A percentile compares a stretch with the other conserved stretches of the same genome.
Conservation (phyloP, 176 grass and related monocot species). For the Ananas comosus region DNA sequence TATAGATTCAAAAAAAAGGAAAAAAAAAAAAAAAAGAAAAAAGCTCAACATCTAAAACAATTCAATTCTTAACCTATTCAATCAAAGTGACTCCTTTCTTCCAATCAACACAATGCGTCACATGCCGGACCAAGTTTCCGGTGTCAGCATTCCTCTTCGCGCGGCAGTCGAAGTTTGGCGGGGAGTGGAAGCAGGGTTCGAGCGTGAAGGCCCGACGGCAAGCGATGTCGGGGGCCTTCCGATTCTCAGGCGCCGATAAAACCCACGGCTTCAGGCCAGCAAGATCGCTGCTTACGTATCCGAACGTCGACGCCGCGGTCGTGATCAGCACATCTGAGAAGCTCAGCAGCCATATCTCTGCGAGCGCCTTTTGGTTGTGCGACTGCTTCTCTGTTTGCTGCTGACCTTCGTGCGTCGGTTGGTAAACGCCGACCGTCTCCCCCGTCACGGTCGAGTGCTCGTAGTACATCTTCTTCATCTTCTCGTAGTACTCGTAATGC, state of each 20-base stretch:
- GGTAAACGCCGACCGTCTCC: constrained; percentile 28
- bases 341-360: constrained; percentile 46
- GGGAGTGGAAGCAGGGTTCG: constrained; percentile 37
- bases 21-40: too few species aligned
- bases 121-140: constrained; percentile 22
- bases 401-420: constrained; percentile 29
- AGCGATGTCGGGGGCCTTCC: constrained; percentile 9
- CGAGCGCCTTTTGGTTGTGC: constrained; percentile 42
- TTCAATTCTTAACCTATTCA: constrained; percentile 20
- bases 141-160: constrained; percentile 3
- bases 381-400: constrained; percentile 8
- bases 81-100: constrained; percentile 21
- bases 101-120: constrained; percentile 35
- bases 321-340: constrained; percentile 52
- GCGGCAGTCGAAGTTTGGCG: constrained; percentile 22
- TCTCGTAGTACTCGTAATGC: constrained; percentile 38
- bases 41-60: constrained; percentile 7
- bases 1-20: neutral
- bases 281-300: constrained; percentile 36
- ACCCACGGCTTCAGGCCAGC: constrained; percentile 28
- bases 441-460: constrained; percentile 22
- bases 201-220: constrained; percentile 29
- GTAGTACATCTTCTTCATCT: constrained; percentile 31
- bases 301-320: constrained; percentile 37
- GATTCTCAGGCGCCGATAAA: neutral